These are phyloP conservation scores for Salix exigua DNA, from an alignment of 345 rosid species.

Conservation along the genomic window DNA sequence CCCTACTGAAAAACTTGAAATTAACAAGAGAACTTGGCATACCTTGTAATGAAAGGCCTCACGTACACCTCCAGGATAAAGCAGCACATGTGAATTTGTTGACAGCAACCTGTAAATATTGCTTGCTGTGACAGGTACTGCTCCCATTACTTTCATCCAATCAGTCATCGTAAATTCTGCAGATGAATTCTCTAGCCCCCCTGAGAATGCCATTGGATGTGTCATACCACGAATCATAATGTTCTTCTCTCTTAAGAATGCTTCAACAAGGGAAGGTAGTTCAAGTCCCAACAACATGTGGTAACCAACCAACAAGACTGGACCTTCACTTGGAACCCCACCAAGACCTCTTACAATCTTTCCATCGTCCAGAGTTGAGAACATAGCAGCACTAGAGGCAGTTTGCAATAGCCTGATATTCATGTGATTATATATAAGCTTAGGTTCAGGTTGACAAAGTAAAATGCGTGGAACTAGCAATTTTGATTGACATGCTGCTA, in stretches of 20 bases:
- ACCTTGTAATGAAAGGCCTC: constrained; percentile 87
- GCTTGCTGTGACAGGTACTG: constrained; percentile 59
- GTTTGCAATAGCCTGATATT: neutral
- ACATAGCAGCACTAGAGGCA: constrained; percentile 46
- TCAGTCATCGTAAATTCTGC: constrained; percentile 35
- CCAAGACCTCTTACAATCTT: constrained; percentile 66
- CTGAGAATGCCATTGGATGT: constrained; percentile 50
- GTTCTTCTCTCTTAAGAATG: constrained; percentile 59
- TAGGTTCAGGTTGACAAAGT: constrained; percentile 42
- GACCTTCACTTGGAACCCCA: constrained; percentile 82
- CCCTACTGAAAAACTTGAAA: neutral
- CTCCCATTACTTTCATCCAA: constrained; percentile 67
- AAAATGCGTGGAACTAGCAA: constrained; percentile 43
- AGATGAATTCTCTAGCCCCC: constrained; percentile 7
- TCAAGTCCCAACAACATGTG: constrained; percentile 81
- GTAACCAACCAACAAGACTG: constrained; percentile 68
- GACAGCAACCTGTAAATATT: constrained; percentile 63
- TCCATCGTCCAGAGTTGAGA: constrained; percentile 74
- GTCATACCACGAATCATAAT: constrained; percentile 55
- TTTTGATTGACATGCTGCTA: too few relatives aligned
- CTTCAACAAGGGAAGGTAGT: constrained; percentile 45
- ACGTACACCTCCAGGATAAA: constrained; percentile 78
- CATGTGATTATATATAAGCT: constrained; percentile 12
- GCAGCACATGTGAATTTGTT: constrained; percentile 61
- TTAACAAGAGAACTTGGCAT: constrained; percentile 5